Base-by-base conservation (phyloP, 163 green algal genomes). In the Prototheca wickerhamii region DNA sequence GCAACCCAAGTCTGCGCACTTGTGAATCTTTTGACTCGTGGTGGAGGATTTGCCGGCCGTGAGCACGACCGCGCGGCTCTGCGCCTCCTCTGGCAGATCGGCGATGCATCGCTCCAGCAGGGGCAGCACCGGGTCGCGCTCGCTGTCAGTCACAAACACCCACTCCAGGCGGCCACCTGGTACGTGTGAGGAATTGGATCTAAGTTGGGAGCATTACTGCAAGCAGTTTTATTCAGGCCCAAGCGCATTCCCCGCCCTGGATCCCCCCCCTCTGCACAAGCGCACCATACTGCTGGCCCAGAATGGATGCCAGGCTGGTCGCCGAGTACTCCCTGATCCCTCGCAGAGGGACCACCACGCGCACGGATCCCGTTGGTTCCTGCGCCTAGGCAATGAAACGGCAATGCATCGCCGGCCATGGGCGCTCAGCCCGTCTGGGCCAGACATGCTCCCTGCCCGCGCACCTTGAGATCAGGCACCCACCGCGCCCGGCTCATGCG, bases 11-110 rank as follows among this genome's bases (percentile, higher is more conserved):
- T 3, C 30, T 33, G 52, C 74, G 70, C 68, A 89, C 79, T 96
- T 96, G 78, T 90, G 81, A 12, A 95, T 91, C 68, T 97, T 96
- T 71, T 97, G 90, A 62, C 80, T 92, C 65, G 75, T 90, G 4
- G 18, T 64, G 3, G 65, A 64, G 17, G 86, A 73, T 15, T 61
- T 59, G 0, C 83, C 79, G n/a, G 84, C 73, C 26, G 78, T 61
- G 10, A 90, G 40, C 28, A 95, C 17, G 25, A 63, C 53, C 35
- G 40, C 50, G 31, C 10, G 12, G 23, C 49, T 7, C 12, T n/a
- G 12, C 61, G 35, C 31, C 51, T 34, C 50, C 59, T 33, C 49
- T 18, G 10, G 12, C 1, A 17, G 23, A 1, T 28, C 43, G 33
- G 30, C 42, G 33, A 20, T 63, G 30, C 64, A 30, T 7, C 32